Conservation (phyloP, 2,329 filamentous ascomycete genomes). For the Mycosphaerella arachidis region DNA sequence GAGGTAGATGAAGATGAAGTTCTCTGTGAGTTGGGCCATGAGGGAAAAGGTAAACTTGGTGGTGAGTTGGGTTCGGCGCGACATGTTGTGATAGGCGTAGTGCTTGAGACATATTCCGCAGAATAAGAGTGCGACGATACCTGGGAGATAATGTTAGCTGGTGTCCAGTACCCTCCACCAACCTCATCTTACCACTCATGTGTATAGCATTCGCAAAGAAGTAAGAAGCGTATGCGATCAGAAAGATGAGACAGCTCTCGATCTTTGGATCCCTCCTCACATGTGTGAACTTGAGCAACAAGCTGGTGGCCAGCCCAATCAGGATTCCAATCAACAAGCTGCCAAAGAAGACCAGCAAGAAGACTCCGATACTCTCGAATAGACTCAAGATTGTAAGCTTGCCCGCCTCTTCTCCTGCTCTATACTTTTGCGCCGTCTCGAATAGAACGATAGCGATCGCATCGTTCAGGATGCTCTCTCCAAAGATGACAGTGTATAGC, state of each 20-base stretch:
- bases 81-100: constrained; percentile 99
- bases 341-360: constrained; percentile 93
- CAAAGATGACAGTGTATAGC: constrained; percentile 97
- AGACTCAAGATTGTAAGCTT: constrained; percentile 75
- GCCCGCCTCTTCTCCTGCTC: constrained; percentile 63
- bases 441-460: constrained; percentile 98
- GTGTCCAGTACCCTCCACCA: background rate
- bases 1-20: constrained; percentile 99
- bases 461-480: constrained; percentile 96
- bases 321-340: constrained; percentile 84
- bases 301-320: constrained; percentile 79
- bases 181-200: constrained; percentile 72
- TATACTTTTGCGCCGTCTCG: constrained; percentile 93
- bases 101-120: constrained; percentile 98
- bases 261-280: constrained; percentile 91
- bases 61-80: constrained; percentile 88
- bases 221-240: constrained; percentile 94
- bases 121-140: constrained; percentile 93
- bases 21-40: constrained; percentile 90
- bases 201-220: constrained; percentile 95
- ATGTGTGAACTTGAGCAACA: constrained; percentile 91
- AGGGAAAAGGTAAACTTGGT: constrained; percentile 98
- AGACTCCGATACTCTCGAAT: constrained; percentile 87
- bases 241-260: constrained; percentile 87
- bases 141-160: constrained; percentile 42